Evolutionary conservation across 2,329 filamentous ascomycete genomes (phyloP).

Genomic region (Ambrosiella xylebori): DNA sequence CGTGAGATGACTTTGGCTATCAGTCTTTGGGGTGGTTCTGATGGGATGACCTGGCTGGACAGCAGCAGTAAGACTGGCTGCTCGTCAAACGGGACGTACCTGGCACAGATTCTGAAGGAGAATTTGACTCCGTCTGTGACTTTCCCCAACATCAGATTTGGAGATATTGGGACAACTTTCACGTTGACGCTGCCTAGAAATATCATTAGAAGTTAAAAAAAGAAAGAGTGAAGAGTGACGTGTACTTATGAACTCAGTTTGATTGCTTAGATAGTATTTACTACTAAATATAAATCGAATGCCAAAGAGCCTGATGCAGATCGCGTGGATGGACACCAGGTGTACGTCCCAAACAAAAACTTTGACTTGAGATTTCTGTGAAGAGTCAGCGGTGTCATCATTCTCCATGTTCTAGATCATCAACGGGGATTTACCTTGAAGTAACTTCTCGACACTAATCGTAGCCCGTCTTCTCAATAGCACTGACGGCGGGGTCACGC

Average conservation of each 20-base stretch:
- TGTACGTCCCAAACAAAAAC: constrained; percentile 24
- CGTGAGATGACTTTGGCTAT: constrained; percentile 48
- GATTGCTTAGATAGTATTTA: neutral
- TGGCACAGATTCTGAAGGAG: constrained; percentile 15
- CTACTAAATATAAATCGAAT: constrained; percentile 9
- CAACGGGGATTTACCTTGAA: constrained; percentile 19
- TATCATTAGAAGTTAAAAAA: neutral
- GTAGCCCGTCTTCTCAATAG: constrained; percentile 20
- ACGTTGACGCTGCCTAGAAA: neutral
- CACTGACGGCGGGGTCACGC: constrained; percentile 14
- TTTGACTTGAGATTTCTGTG: constrained; percentile 21
- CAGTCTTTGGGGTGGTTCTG: constrained; percentile 38
- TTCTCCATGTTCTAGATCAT: neutral
- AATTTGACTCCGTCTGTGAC: constrained; percentile 21
- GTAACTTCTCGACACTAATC: constrained; percentile 21
- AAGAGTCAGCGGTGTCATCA: neutral
- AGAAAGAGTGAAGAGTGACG: neutral
- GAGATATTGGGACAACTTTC: constrained; percentile 29
- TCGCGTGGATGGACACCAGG: constrained; percentile 25
- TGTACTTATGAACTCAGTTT: neutral
- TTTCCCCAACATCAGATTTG: constrained; percentile 33
- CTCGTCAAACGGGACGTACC: constrained; percentile 16
- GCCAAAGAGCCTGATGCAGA: constrained; percentile 20
- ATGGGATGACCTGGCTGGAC: constrained; percentile 61
- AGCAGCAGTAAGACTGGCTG: constrained; percentile 26